These are phyloP conservation scores for Debaryomyces castellii DNA, from an alignment of 805 yeast species.

Conservation along the genomic window DNA sequence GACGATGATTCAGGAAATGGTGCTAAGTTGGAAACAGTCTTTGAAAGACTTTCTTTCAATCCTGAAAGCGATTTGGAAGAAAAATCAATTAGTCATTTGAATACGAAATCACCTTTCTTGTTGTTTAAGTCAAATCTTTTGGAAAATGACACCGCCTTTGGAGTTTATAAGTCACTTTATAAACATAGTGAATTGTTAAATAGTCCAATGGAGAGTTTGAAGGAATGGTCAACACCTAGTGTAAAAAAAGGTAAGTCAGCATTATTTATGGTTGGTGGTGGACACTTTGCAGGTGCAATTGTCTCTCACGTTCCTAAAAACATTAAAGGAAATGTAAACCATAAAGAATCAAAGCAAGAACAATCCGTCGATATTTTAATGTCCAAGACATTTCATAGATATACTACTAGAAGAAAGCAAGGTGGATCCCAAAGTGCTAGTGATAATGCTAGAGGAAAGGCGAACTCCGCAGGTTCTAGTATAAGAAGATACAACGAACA, in stretches of 20 bases:
- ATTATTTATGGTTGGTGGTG: conserved; percentile 92
- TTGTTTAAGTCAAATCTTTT: conserved; percentile 52
- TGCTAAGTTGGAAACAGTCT: conserved; percentile 17
- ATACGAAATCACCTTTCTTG: conserved; percentile 70
- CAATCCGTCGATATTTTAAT: conserved; percentile 66
- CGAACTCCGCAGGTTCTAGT: conserved; percentile 92
- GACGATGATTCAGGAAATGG: conserved; percentile 19
- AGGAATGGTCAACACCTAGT: conserved; percentile 27
- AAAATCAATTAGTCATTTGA: conserved; percentile 49
- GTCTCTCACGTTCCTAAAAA: conserved; percentile 65
- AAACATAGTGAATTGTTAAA: conserved; percentile 33
- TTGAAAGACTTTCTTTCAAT: conserved; percentile 14
- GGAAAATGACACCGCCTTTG: conserved; percentile 51
- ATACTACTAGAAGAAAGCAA: conserved; percentile 94
- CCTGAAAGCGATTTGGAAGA: conserved; percentile 23
- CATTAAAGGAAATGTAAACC: conserved; percentile 54
- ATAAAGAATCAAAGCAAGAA: conserved; percentile 48
- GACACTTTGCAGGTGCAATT: conserved; percentile 96
- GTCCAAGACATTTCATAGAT: conserved; percentile 88
- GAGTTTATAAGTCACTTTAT: conserved; percentile 66
- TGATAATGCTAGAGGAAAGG: conserved; percentile 92
- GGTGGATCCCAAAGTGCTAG: conserved; percentile 95
- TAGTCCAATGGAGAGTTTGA: conserved; percentile 52
- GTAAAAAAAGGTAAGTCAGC: conserved; percentile 55
- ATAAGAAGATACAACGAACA: conserved; percentile 88